Base-by-base conservation (phyloP, 768 basidiomycete genomes). In the Trametopsis cervina region DNA sequence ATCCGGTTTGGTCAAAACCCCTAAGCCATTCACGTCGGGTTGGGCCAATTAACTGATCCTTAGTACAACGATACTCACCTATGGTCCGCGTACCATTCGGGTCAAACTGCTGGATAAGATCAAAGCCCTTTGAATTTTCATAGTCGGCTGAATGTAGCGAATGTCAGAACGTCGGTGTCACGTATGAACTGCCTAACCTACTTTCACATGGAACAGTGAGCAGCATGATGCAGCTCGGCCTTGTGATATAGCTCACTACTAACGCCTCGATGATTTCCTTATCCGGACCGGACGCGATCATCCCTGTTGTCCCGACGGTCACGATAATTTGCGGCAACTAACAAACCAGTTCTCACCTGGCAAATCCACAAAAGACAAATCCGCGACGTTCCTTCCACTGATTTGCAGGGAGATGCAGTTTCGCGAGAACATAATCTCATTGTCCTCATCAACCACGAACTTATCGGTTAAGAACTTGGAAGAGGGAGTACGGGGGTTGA, bases 191-290 rank as follows among this genome's bases (percentile, higher is more conserved):
- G 23, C 20, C 35, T 23, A 5, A 54, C 75, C 50, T 47, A 83
- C 83, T 82, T 62, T 84, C 81, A 54, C 81, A 83, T 0, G 85
- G 74, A 0, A 80, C 73, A 0, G 74, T 76, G 22, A 85, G 49
- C n/a, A 77, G 73, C 15, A 83, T 85, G 42, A 70, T 84, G 0
- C 75, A 73, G n/a, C 22, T 52, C 6, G 51, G 87, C 85, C 51
- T 85, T 84, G 0, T 74, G 65, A 0, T 69, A 63, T 0, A 81
- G 78, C 1, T 86, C 65, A 1, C 65, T 67, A 46, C 76, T 69
- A 24, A 87, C 79, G 2, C 83, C 72, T 0, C 70, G 68, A 21
- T 84, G 80, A 43, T 85, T 54, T 4, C 44, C 40, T 9, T 40
- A 27, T 26, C 38, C 2, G 43, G 49, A n/a, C 78, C 75, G 21